Evolutionary conservation across 345 rosid genomes (phyloP), one percentile per base, ranked within the genome.

Genomic region (Bruguiera gymnorhiza): DNA sequence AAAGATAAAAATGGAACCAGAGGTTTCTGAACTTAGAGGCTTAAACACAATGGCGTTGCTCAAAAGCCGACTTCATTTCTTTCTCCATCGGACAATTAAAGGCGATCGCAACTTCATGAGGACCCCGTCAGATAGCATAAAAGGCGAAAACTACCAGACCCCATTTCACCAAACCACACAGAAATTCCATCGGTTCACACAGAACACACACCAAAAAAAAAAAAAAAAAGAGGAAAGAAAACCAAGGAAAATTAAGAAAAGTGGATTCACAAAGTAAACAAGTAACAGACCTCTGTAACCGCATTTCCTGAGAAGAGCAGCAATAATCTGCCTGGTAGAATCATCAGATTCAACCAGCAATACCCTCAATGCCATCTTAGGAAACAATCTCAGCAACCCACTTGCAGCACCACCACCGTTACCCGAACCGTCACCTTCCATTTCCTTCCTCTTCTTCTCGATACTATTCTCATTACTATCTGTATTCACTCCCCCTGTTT

Each of bases 321-420:
- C 57, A 19, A 95, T 76, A 56, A 95, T 90, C 81, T 95, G 97
- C 63, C 99, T 80, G 11, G 99, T 95, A 0, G 96, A 95, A 79
- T 92, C 99, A 69, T 95, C 99, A 29, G 96, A 90, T 81, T 95
- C 99, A 5, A 92, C 94, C 2, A 95, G 83, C 83, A 95, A 77
- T 24, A 95, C 96, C 62, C 91, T 85, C 18, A 92, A 80, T 1
- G 76, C 83, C 76, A 90, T 87, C 70, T 69, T 84, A 0, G 93
- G 94, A 53, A 95, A 80, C 73, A 92, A 84, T 70, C 72, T 84
- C 79, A 83, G 96, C 97, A 96, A 84, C 76, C 76, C 29, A 27
- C 16, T 56, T 16, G 4, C 9, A 8, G 85, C 66, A 82, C 81
- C 37, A 50, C 30, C 39, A 50, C 24, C 66, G 48, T 36, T 36